Base-by-base conservation (phyloP, 306 rosid genomes). In the Calophaca sinica region DNA sequence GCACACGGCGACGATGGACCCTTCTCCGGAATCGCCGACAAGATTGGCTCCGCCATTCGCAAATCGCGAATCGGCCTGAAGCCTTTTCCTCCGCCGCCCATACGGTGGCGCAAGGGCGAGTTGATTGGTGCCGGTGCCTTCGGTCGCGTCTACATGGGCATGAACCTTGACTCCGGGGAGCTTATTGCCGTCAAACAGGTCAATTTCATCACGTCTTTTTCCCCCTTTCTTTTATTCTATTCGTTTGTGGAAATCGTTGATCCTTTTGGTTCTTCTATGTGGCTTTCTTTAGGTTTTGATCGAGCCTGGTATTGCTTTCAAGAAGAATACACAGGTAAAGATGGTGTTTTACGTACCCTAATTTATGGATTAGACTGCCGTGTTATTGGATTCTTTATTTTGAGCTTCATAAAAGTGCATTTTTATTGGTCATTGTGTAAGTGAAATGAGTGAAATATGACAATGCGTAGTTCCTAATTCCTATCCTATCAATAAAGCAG, bases 101-200 rank as follows among this genome's bases (percentile, higher is more conserved):
- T 94, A 70, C 88, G 94, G 78, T 94, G 98, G 98, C 94, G 96
- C 57, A 91, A 82, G 76, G 98, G 98, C 15, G 93, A 94, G 76
- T 78, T 87, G 84, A 94, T 94, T 9, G 98, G 98, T 9, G 88
- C 86, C 9, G 97, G 98, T 32, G 98, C 98, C 46, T 94, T 94
- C 39, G 97, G 97, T 33, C 83, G 88, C 6, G 98, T 89, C 11
- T 94, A 91, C 72, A 91, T 94, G 97, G 97, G 98, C 9, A 91
- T 94, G 98, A 91, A 94, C 73, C 92, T 94, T 10, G 97, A 94
- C 73, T 89, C 94, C 10, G 98, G 98, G 7, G 98, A 94, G 92
- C 97, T 94, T 35, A 81, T 94, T 58, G 98, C 98, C 0, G 86
- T 94, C 29, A 94, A 94, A 77, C 97, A 91, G 92, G 98, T 89